phyloP scores from a whole-genome alignment of 768 basidiomycete species.

The Tulasnella sp. region DNA sequence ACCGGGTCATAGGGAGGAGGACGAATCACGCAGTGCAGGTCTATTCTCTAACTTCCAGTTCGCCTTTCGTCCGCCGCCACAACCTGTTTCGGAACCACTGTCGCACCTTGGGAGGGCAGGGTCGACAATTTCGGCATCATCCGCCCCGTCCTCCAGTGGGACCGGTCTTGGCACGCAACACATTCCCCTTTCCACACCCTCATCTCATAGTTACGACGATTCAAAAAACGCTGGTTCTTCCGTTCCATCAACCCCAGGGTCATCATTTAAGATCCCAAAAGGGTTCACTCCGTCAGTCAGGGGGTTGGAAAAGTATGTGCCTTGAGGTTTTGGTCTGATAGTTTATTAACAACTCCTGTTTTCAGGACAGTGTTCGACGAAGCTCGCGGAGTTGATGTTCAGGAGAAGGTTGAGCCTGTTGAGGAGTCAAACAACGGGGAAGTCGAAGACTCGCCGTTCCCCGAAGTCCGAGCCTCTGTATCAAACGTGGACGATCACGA shows the following conservation, averaged over 20 bases:
- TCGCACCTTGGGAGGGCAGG: neutral
- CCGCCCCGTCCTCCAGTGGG: neutral
- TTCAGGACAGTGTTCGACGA: neutral
- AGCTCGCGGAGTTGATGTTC: neutral
- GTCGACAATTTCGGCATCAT: neutral
- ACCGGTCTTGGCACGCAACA: neutral
- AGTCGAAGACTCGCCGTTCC: slow-evolving; percentile 87
- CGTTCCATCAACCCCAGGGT: neutral
- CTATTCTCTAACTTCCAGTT: neutral
- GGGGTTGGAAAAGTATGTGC: slow-evolving; percentile 19
- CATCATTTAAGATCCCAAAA: neutral
- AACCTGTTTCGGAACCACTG: neutral
- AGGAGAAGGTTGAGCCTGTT: neutral
- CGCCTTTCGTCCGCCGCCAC: neutral
- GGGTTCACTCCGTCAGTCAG: slow-evolving; percentile 9
- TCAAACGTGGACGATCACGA: slow-evolving; percentile 97
- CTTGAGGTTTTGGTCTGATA: no score
- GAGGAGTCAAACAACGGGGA: slow-evolving; percentile 20
- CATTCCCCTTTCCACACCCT: neutral
- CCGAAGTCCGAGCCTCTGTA: slow-evolving; percentile 95
- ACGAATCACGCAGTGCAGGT: neutral
- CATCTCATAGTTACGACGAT: neutral
- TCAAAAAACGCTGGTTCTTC: neutral
- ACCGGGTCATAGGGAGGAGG: neutral
- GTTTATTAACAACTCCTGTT: neutral